Evolutionary conservation across 305 asterid species (phyloP), one percentile per base, ranked within the genome.

Genomic region (Lippia alba): DNA sequence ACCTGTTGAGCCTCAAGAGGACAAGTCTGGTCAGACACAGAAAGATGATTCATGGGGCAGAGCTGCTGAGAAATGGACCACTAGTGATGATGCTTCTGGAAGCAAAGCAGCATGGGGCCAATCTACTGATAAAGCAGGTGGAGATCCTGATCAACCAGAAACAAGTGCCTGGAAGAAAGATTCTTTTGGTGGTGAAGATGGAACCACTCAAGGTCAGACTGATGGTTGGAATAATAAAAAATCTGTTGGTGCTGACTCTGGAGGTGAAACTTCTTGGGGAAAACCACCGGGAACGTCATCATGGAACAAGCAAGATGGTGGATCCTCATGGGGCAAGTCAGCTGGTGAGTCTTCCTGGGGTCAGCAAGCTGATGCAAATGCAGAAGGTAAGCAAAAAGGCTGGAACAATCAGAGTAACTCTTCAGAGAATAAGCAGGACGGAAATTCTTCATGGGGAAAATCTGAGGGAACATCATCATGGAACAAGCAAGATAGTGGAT

Each of bases 1-100:
- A 79, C 76, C 83, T 30, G 78, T 60, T 61, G 84, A 80, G 64
- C 68, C 85, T 69, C 75, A 51, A 67, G 70, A 62, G 53, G 79
- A 66, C 32, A 62, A 67, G 74, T 61, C 80, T 15, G 71, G 66
- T 63, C 75, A 75, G 53, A 40, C 74, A 49, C 50, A 20, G 3
- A 73, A 79, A 75, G 78, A 69, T 67, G 83, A 79, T 74, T 80
- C 84, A 71, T 83, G 96, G 96, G 89, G 92, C 39, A 80, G 32
- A 81, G 85, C 90, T 69, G 82, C 80, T 8, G 84, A 74, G 56
- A 81, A 81, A 59, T 76, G 74, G 83, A 75, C 71, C 76, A 66
- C 61, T 44, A 78, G 74, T 51, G 83, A 74, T 78, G 90, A 79
- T 80, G 66, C 80, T 61, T 69, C 84, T 75, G 84, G 74, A 74